Evolutionary conservation across 2,329 filamentous ascomycete genomes (phyloP), one percentile per base, ranked within the genome.

Genomic region (Elsinoe batatas): DNA sequence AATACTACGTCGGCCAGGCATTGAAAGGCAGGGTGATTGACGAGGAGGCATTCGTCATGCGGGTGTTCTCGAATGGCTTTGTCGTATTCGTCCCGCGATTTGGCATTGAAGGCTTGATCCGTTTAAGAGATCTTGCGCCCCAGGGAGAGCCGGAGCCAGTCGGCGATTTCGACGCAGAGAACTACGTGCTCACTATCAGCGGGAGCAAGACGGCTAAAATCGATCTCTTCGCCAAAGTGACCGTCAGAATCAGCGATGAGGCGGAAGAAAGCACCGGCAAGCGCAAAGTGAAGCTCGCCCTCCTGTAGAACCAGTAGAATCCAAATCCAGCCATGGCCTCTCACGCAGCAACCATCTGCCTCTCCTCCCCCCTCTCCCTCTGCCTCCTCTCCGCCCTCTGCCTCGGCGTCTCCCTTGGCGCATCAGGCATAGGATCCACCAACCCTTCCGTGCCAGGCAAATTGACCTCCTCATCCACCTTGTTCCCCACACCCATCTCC

Each of bases 1-100:
- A 95, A 64, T 98, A 97, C 74, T 98, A 97, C 68, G 93, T 98
- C 49, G 93, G 93, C 0, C 93, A 98, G 73, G 90, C 91, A 11
- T 83, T 98, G 56, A 93, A 93, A 74, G 89, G 80, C 8, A 76
- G 80, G 54, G 76, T 81, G 13, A 73, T 84, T 6, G 85, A 91
- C 64, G 91, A 96, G 70, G 91, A 96, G 57, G 93, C 88, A 2
- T 97, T 95, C 69, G 83, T 98, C 44, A 95, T 98, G 87, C 88
- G 88, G 67, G 86, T 98, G 54, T 98, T 98, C 72, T 90, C 87
- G 68, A 98, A 98, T 72, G 93, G 93, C 5, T 91, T 96, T 64
- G 93, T 97, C 15, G 91, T 97, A 10, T 91, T 97, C 59, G 91
- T 98, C 50, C 93, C 93, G 5, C 78, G 89, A 13, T 98, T 98